Evolutionary conservation across 352 stramenopile genomes (phyloP), one percentile per base, ranked within the genome.

Genomic region (Phytopythium cucurbitacearum): DNA sequence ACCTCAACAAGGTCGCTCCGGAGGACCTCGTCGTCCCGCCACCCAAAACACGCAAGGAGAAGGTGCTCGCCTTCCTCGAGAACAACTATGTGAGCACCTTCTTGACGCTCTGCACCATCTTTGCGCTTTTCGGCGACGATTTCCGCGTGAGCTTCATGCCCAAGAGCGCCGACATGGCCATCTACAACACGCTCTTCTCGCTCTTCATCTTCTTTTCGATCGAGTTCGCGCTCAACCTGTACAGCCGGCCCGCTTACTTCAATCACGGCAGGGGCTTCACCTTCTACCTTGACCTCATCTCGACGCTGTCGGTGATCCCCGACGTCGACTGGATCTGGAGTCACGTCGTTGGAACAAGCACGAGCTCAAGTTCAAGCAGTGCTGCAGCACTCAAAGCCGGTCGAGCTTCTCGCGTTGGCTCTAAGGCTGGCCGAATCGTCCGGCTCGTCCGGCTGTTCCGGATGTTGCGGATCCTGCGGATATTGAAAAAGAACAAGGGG

Each of bases 201-300:
- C 68, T 68, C 52, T 90, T 95, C 59, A 64, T 91, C 53, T 75
- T 89, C 47, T 95, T 93, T 62, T 57, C 57, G 3, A 49, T 85
- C 12, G 87, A 96, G 59, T 61, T 95, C 12, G 13, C 62, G 0
- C 48, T 80, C 16, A 89, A 86, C 54, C 63, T 87, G 35, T 91
- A 93, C 60, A 81, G 73, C 36, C 76, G 82, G 9, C 76, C 75
- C 0, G 78, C 79, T 28, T 96, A 96, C 60, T 92, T 94, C 43
- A 77, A 90, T 38, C 79, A 57, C 36, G 82, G 83, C 1, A 55
- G 69, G 9, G 76, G 80, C 2, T 94, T 94, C 52, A 85, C 76
- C 3, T 98, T 98, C 61, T 98, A 95, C 69, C 64, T 98, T 48
- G 95, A 98, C 64, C 62, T 97, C 35, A 81, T 98, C 36, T 96